A percentile compares a stretch with the other conserved stretches of the same genome.
phyloP scores from a whole-genome alignment of 768 basidiomycete species.

The Lactifluus pinguis region DNA sequence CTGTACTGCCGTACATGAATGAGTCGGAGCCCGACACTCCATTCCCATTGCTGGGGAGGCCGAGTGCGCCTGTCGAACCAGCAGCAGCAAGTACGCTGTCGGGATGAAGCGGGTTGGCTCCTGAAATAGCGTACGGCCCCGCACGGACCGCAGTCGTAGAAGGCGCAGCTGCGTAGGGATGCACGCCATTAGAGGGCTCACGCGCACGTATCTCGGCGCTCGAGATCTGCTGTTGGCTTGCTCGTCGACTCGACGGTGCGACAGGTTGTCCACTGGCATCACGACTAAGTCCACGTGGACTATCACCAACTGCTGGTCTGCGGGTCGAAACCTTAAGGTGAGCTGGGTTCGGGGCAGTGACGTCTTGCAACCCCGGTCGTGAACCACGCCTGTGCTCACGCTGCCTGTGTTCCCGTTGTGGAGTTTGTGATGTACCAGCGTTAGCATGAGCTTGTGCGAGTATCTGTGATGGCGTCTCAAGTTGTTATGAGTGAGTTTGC shows the following conservation, averaged over 20 bases:
- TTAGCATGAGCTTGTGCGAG: slow-evolving; percentile 47
- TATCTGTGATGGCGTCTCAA: slow-evolving; percentile 36
- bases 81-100: slow-evolving; percentile 29
- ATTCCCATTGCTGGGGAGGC: slow-evolving; percentile 18
- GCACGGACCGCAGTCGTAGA: slow-evolving; percentile 48
- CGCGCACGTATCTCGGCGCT: slow-evolving; percentile 27
- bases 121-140: slow-evolving; percentile 33
- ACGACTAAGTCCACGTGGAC: slow-evolving; percentile 40
- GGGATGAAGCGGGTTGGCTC: slow-evolving; percentile 25
- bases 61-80: slow-evolving; percentile 26
- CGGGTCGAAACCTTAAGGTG: slow-evolving; percentile 54
- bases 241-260: slow-evolving; percentile 56
- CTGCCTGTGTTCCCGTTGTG: slow-evolving; percentile 43
- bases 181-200: slow-evolving; percentile 37
- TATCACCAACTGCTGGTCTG: slow-evolving; percentile 37
- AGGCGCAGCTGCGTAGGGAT: slow-evolving; percentile 66
- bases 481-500: background rate
- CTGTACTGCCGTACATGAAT: slow-evolving; percentile 53
- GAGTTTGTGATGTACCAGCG: slow-evolving; percentile 44
- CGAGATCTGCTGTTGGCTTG: slow-evolving; percentile 47
- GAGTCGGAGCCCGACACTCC: slow-evolving; percentile 47
- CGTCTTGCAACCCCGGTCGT: slow-evolving; percentile 45
- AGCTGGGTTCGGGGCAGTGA: slow-evolving; percentile 56
- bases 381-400: slow-evolving; percentile 40
- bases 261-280: slow-evolving; percentile 55